Base-by-base conservation (phyloP, 2,329 filamentous ascomycete genomes). In the Penicillium freii region DNA sequence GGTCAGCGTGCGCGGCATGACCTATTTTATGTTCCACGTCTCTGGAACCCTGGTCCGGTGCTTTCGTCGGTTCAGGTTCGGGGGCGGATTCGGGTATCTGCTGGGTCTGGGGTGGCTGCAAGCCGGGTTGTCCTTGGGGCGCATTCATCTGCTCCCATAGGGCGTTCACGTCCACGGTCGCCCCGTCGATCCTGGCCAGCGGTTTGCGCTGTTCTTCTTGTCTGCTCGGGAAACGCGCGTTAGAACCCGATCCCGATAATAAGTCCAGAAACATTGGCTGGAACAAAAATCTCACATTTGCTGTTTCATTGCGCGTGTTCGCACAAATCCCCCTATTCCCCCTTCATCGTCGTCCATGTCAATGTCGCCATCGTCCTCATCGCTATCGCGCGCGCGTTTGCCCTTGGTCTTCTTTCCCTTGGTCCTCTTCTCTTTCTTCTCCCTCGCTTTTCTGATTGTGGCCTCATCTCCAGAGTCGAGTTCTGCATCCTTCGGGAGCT, bases 401-500 rank as follows among this genome's bases (percentile, higher is more conserved):
- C 66, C 71, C 36, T 67, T 70, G 46, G 57, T 52, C 51, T 69
- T 73, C 49, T 69, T 71, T 42, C 68, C 67, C 52, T 73, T 75
- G 64, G 73, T 75, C 40, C 70, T 70, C 62, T 76, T 80, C 55
- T 68, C 56, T 56, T 68, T 71, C 62, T 69, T 77, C 50, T 72
- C 69, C 56, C 75, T 77, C 17, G 75, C 77, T 59, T 79, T 81
- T 54, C 72, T 73, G 42, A 84, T 83, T n/a, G 80, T 84, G 8
- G 73, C 78, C 63, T 84, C 82, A 62, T 85, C 82, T 4, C 82
- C 82, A 9, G 82, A 84, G 57, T 83, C 80, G 4, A 84, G 69
- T 38, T 77, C 79, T 6, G 71, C 71, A 10, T 72, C 72, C n/a
- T 69, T 65, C 4, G 60, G 61, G 5, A 54, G 58, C 25, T 59